Evolutionary conservation across 169 alveolate species (phyloP).

Genomic region (Babesia sp.): DNA sequence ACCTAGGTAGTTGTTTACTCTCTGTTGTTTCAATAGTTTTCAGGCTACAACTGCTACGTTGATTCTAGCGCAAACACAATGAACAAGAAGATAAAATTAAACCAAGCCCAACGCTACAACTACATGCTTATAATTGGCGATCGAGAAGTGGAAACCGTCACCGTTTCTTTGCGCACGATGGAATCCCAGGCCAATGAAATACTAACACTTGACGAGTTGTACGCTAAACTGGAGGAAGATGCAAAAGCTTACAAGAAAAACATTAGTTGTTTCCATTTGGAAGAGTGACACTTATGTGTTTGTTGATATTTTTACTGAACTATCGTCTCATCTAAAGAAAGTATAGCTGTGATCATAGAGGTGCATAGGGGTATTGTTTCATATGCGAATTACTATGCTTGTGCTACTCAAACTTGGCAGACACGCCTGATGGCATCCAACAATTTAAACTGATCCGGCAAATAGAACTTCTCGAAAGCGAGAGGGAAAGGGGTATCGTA

Average conservation of each 20-base stretch:
- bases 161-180: slow-evolving; percentile 86
- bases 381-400: not conserved
- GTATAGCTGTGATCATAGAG: not conserved
- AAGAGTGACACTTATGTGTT: slow-evolving; percentile 6
- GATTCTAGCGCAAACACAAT: slow-evolving; percentile 91
- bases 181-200: slow-evolving; percentile 79
- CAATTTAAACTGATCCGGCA: slow-evolving; percentile 90
- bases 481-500: slow-evolving; percentile 97
- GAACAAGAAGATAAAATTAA: slow-evolving; percentile 94
- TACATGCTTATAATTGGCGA: slow-evolving; percentile 96
- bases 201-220: slow-evolving; percentile 70
- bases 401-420: slow-evolving; percentile 16
- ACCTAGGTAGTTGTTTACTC: slow-evolving; percentile 26
- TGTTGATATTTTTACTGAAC: not conserved
- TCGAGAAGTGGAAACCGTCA: slow-evolving; percentile 86
- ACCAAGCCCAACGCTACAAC: slow-evolving; percentile 93
- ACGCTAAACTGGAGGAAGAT: slow-evolving; percentile 50
- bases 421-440: slow-evolving; percentile 86
- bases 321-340: not conserved
- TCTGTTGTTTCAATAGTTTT: not conserved
- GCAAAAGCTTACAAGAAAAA: slow-evolving; percentile 55
- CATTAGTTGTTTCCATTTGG: slow-evolving; percentile 52
- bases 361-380: not conserved
- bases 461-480: slow-evolving; percentile 88
- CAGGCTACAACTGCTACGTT: slow-evolving; percentile 90